phyloP scores from a whole-genome alignment of 441 rosid genomes.

The Heliophila coronopifolia region DNA sequence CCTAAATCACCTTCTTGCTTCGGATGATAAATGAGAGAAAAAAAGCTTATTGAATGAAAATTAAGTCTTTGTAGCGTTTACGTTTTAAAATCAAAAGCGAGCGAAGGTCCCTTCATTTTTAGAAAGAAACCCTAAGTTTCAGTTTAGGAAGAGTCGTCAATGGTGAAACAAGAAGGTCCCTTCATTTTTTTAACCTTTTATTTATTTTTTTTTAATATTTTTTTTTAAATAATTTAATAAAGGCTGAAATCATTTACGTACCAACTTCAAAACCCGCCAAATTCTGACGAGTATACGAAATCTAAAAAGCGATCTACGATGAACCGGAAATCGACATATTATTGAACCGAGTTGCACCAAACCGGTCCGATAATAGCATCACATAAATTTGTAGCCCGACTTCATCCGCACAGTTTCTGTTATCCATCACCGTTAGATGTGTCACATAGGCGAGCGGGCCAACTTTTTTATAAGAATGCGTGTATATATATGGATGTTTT shows the following conservation, averaged over 20 bases:
- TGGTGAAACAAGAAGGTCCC: conserved; percentile 11
- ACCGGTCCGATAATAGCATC: no score
- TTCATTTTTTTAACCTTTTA: conserved; percentile 7
- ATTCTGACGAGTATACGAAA: no score
- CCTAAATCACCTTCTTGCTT: conserved; percentile 29
- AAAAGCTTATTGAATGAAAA: background rate
- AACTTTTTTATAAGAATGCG: no score
- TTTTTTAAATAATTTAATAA: background rate
- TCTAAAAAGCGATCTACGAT: no score
- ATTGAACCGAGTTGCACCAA: no score
- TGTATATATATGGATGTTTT: no score
- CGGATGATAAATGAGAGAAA: conserved; percentile 13
- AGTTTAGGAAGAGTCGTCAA: conserved; percentile 44
- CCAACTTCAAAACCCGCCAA: background rate
- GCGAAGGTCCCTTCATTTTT: no score
- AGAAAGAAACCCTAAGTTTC: conserved; percentile 71
- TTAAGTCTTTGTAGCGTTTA: conserved; percentile 14
- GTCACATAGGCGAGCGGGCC: no score
- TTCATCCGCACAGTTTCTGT: no score
- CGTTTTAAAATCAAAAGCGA: conserved; percentile 18
- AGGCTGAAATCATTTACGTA: conserved; percentile 6
- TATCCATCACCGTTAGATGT: no score
- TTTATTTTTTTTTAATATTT: background rate
- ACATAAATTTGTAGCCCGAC: no score
- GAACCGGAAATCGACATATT: no score